phyloP scores from a whole-genome alignment of 345 rosid species.

The Melastoma malabathricum region DNA sequence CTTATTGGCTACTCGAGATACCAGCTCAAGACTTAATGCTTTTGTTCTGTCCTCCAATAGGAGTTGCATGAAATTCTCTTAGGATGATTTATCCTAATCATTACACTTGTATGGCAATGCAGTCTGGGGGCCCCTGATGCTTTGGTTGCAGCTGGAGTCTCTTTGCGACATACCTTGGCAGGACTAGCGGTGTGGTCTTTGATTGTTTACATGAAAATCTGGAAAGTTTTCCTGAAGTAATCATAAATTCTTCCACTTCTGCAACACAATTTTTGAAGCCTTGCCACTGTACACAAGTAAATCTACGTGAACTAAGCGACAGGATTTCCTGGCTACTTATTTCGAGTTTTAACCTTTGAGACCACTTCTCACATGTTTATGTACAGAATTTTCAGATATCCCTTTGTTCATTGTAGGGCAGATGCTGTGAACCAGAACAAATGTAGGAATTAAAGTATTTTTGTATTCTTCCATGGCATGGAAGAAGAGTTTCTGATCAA shows the following conservation, averaged over 20 bases:
- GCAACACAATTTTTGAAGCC: too few species aligned
- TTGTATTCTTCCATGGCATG: too few species aligned
- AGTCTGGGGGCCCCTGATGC: slow-evolving; percentile 42
- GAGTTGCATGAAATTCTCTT: background rate
- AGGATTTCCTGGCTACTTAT: too few species aligned
- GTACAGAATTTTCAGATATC: too few species aligned
- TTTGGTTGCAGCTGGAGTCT: slow-evolving; percentile 52
- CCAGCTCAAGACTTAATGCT: slow-evolving; percentile 27
- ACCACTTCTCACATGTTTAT: too few species aligned
- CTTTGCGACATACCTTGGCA: slow-evolving; percentile 77
- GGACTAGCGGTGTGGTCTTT: slow-evolving; percentile 90
- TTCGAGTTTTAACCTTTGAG: too few species aligned
- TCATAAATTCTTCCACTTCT: background rate
- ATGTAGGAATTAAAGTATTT: too few species aligned
- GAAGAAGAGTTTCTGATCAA: too few species aligned
- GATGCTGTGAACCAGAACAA: too few species aligned
- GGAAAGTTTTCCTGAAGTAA: slow-evolving; percentile 62
- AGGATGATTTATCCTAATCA: background rate
- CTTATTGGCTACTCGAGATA: slow-evolving; percentile 74
- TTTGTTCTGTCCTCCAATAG: background rate
- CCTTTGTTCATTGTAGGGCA: too few species aligned
- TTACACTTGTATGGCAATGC: slow-evolving; percentile 7
- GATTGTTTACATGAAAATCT: slow-evolving; percentile 73
- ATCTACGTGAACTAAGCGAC: too few species aligned
- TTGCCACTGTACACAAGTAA: too few species aligned